phyloP scores from a whole-genome alignment of 192 early-diverging fungal species.

The Coemansia sp. region DNA sequence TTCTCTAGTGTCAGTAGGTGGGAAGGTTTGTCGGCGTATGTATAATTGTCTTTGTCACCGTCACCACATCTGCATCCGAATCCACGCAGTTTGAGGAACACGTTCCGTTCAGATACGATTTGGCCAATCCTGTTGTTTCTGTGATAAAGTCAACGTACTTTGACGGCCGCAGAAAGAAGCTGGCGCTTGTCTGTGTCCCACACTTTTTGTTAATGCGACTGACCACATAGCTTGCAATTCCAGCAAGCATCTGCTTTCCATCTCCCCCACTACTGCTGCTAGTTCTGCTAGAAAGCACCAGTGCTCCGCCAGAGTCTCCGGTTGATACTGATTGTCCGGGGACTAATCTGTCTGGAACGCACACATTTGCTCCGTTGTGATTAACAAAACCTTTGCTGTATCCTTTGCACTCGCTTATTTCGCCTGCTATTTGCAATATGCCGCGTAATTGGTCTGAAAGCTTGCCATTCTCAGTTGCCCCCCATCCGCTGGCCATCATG shows the following conservation, averaged over 20 bases:
- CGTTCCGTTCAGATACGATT: not conserved
- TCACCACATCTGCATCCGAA: too few species aligned
- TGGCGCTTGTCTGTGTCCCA: slow-evolving; percentile 13
- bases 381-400: slow-evolving; percentile 3
- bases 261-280: too few species aligned
- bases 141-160: slow-evolving; percentile 38
- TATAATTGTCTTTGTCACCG: too few species aligned
- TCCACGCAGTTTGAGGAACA: too few species aligned
- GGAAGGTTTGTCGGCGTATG: too few species aligned
- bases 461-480: slow-evolving; percentile 19
- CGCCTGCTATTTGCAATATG: slow-evolving; percentile 17
- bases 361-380: slow-evolving; percentile 33
- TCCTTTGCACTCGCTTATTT: slow-evolving; percentile 4
- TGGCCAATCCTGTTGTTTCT: slow-evolving; percentile 12
- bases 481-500: slow-evolving; percentile 50
- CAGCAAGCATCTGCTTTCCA: slow-evolving; percentile 11
- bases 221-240: slow-evolving; percentile 11
- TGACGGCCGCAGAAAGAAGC: slow-evolving; percentile 23
- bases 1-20: too few species aligned
- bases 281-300: too few species aligned
- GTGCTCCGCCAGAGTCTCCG: slow-evolving; percentile 25
- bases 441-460: slow-evolving; percentile 26
- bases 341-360: slow-evolving; percentile 19
- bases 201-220: slow-evolving; percentile 10
- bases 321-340: slow-evolving; percentile 19